A percentile compares a stretch with the other conserved stretches of the same genome.
Evolutionary conservation across 176 grass and related monocot genomes (phyloP).

Genomic region (Oropetium thomaeum): DNA sequence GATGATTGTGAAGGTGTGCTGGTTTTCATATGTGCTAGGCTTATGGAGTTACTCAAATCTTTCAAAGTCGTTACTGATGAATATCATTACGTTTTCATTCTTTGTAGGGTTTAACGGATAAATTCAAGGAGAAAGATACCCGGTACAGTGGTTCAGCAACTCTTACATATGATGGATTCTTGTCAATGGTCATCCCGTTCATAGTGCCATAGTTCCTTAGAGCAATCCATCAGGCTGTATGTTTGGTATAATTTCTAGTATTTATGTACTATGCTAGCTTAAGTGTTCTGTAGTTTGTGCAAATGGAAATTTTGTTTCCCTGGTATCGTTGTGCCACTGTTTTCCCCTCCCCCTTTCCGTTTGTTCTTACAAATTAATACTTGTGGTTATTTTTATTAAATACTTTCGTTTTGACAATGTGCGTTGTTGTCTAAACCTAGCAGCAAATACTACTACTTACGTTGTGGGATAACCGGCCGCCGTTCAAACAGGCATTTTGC

Average conservation of each 20-base stretch:
- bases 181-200: constrained; percentile 75
- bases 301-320: constrained; percentile 6
- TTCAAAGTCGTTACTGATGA: not conserved
- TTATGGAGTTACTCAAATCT: not conserved
- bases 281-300: not conserved
- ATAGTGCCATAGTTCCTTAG: constrained; percentile 52
- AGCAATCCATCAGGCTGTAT: not conserved
- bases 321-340: not conserved
- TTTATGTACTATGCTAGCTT: not conserved
- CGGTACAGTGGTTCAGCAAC: constrained; percentile 71
- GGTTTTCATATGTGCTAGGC: not conserved
- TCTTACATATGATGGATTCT: constrained; percentile 70
- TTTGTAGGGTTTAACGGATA: constrained; percentile 75
- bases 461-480: too few species aligned
- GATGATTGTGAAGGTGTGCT: constrained; percentile 79
- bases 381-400: not conserved
- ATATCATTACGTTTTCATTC: not conserved
- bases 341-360: not conserved
- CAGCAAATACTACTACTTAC: too few species aligned
- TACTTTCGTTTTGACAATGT: not conserved
- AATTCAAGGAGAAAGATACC: constrained; percentile 83
- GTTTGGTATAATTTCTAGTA: constrained; percentile 14
- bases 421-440: too few species aligned
- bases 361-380: not conserved
- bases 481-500: too few species aligned